Evolutionary conservation across 495 filamentous ascomycete genomes (phyloP).

Genomic region (Cudoniella acicularis): DNA sequence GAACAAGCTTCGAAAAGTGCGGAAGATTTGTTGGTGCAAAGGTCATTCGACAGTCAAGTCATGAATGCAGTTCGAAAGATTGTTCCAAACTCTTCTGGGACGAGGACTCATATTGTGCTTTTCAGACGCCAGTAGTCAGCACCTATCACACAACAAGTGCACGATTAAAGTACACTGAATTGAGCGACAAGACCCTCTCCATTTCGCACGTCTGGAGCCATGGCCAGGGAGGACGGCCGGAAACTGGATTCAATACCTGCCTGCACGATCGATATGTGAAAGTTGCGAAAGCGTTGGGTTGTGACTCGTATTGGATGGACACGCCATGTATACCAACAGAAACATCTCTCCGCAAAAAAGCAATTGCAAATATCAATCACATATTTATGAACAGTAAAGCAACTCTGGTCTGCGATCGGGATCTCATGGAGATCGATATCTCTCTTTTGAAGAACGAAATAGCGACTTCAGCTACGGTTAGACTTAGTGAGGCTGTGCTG

Average conservation of each 20-base stretch:
- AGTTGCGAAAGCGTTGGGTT: conserved; percentile 16
- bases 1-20: background rate
- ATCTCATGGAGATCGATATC: conserved; percentile 24
- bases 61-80: background rate
- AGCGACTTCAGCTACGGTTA: background rate
- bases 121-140: background rate
- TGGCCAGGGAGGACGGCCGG: conserved; percentile 26
- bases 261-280: conserved; percentile 20
- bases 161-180: background rate
- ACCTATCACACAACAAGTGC: background rate
- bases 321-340: conserved; percentile 26
- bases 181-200: background rate
- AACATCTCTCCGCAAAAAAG: conserved; percentile 18
- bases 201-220: background rate
- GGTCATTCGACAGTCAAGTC: background rate
- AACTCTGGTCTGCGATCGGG: conserved; percentile 24
- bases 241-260: conserved; percentile 23
- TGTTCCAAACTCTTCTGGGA: background rate
- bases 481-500: background rate
- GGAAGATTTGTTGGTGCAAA: background rate
- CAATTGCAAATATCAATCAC: conserved; percentile 24
- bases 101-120: background rate
- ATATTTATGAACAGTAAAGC: conserved; percentile 22
- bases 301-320: conserved; percentile 30
- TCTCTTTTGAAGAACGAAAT: background rate